These are phyloP conservation scores for Brassica cretica DNA, from an alignment of 345 rosid genomes.

Conservation along the genomic window DNA sequence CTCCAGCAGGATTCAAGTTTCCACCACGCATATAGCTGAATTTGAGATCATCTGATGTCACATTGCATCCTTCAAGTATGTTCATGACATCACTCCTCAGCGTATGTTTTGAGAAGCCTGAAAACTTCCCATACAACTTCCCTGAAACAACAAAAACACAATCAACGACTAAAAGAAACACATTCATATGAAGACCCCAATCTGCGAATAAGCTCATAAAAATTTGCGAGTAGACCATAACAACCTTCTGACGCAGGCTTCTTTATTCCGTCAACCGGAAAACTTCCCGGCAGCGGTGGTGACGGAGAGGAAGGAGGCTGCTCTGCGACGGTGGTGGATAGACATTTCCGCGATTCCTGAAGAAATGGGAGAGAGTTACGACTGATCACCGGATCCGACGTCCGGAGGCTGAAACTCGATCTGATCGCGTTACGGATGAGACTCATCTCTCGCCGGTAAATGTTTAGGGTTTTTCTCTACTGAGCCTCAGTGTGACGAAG, in stretches of 20 bases:
- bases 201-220: too few species aligned
- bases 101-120: slow-evolving; percentile 47
- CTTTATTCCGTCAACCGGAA: slow-evolving; percentile 40
- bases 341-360: slow-evolving; percentile 42
- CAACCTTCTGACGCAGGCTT: slow-evolving; percentile 32
- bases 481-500: slow-evolving; percentile 2
- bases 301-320: slow-evolving; percentile 43
- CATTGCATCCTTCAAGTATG: slow-evolving; percentile 58
- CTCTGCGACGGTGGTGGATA: slow-evolving; percentile 57
- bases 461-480: slow-evolving; percentile 35
- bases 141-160: slow-evolving; percentile 37
- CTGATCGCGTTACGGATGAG: slow-evolving; percentile 42
- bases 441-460: slow-evolving; percentile 44
- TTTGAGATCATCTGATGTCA: slow-evolving; percentile 60
- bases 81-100: slow-evolving; percentile 65
- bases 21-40: slow-evolving; percentile 48
- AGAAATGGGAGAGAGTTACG: slow-evolving; percentile 32
- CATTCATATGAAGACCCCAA: too few species aligned
- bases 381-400: slow-evolving; percentile 5
- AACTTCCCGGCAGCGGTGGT: slow-evolving; percentile 35
- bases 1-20: slow-evolving; percentile 42
- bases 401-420: slow-evolving; percentile 35
- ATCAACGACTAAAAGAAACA: too few species aligned
- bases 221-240: too few species aligned
- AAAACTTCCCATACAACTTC: slow-evolving; percentile 49